Evolutionary conservation across 1,284 basidiomycete species (phyloP).

Genomic region (Irpex lacteus): DNA sequence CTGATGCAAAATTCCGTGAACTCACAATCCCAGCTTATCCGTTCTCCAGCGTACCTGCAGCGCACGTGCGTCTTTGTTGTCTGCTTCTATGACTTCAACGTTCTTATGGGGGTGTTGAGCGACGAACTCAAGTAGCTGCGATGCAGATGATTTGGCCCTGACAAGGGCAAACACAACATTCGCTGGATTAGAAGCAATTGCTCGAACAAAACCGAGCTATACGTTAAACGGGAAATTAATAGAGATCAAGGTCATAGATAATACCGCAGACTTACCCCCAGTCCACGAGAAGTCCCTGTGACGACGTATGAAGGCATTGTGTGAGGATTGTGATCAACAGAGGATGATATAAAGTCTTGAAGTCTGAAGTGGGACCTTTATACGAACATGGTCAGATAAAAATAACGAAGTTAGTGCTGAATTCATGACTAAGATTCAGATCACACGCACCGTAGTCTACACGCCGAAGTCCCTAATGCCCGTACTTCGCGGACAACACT

Average conservation of each 20-base stretch:
- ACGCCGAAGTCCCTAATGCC: too few relatives aligned
- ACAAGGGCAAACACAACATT: conserved; percentile 25
- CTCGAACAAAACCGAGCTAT: background rate
- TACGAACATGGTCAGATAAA: background rate
- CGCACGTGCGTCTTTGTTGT: conserved; percentile 20
- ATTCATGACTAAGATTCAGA: too few relatives aligned
- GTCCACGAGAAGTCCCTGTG: conserved; percentile 25
- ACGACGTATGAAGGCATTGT: conserved; percentile 28
- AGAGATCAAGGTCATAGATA: background rate
- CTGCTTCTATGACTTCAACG: conserved; percentile 23
- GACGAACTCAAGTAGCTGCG: conserved; percentile 12
- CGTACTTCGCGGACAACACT: too few relatives aligned
- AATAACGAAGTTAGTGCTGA: background rate
- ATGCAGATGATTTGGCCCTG: conserved; percentile 16
- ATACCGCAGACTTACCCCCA: conserved; percentile 19
- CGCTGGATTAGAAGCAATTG: conserved; percentile 11
- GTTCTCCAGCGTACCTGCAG: conserved; percentile 15
- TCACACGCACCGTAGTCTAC: too few relatives aligned
- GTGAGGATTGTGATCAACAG: background rate
- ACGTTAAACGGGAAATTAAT: background rate
- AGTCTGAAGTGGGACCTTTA: background rate
- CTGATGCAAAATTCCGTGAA: conserved; percentile 2
- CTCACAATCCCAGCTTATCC: background rate
- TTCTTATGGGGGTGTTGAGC: conserved; percentile 18
- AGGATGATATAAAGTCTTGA: background rate